Evolutionary conservation across 768 basidiomycete species (phyloP), one percentile per base, ranked within the genome.

Genomic region (Psilocybe tampanensis): DNA sequence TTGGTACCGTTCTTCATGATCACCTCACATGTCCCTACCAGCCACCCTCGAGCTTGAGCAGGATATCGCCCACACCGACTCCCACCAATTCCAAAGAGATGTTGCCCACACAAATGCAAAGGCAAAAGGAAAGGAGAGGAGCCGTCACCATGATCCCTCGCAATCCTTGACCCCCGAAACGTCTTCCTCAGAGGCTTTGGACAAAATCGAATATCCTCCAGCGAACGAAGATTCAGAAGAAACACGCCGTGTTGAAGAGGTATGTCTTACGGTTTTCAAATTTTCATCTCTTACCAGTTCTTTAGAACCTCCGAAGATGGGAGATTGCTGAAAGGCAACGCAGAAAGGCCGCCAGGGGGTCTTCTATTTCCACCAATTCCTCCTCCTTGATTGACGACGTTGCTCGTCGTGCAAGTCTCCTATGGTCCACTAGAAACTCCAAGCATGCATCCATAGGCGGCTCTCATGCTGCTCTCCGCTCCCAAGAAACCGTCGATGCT

Each of bases 231-330:
- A 86, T 18, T 80, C 80, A 29, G 80, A 80, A 42, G 92, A 92
- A 61, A 84, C 89, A 24, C 81, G 84, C 56, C 77, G 84, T 54
- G 76, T 93, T 18, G 80, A 86, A 74, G 89, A 92, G 85, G 92
- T 89, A 70, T 50, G 68, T 64, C 57, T 29, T 52, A 57, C 36
- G 51, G 3, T 39, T 18, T 53, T n/a, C n/a, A 52, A 44, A 12
- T 11, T 29, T 23, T 42, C 55, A 41, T 29, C 44, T 54, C 39
- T 61, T 36, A 61, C 42, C 52, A 36, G 5, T 17, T 21, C 44
- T 63, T 21, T 69, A 94, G 92, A 94, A 84, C 57, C 77, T 94
- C 23, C 79, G 81, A 61, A 81, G 81, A 42, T 94, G 91, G 92
- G 92, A 94, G 63, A 74, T 84, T 44, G 84, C 84, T 39, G 92